Evolutionary conservation across 2,329 filamentous ascomycete genomes (phyloP).

Genomic region (Penicillium sp.): DNA sequence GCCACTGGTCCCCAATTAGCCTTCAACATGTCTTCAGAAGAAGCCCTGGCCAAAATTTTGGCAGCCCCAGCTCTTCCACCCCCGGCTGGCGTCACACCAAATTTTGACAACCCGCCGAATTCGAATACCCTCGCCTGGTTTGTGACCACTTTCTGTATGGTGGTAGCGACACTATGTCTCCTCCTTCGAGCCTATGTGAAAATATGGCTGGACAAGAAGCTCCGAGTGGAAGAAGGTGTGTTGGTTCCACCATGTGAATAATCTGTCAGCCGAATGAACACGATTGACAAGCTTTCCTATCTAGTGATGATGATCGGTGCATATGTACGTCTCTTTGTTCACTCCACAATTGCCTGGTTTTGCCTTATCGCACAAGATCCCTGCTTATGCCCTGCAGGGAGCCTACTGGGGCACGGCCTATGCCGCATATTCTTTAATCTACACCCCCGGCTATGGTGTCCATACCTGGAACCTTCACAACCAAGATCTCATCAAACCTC

Average conservation of each 20-base stretch:
- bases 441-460: conserved; percentile 20
- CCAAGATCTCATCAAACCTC: conserved; percentile 14
- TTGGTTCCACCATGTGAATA: background rate
- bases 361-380: background rate
- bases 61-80: conserved; percentile 19
- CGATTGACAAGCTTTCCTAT: background rate
- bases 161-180: conserved; percentile 19
- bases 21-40: conserved; percentile 8
- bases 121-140: conserved; percentile 21
- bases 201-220: conserved; percentile 18
- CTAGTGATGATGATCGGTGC: conserved; percentile 12
- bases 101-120: conserved; percentile 25
- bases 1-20: background rate
- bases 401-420: conserved; percentile 24
- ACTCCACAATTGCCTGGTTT: background rate
- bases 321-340: conserved; percentile 4
- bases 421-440: conserved; percentile 16
- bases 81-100: conserved; percentile 19
- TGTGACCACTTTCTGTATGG: conserved; percentile 21
- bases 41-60: conserved; percentile 7
- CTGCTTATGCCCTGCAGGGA: conserved; percentile 13
- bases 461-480: conserved; percentile 23
- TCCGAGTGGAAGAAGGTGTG: conserved; percentile 24
- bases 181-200: conserved; percentile 18
- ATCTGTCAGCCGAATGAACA: background rate